Base-by-base conservation (phyloP, 805 yeast species). In the Priceomyces haplophilus region DNA sequence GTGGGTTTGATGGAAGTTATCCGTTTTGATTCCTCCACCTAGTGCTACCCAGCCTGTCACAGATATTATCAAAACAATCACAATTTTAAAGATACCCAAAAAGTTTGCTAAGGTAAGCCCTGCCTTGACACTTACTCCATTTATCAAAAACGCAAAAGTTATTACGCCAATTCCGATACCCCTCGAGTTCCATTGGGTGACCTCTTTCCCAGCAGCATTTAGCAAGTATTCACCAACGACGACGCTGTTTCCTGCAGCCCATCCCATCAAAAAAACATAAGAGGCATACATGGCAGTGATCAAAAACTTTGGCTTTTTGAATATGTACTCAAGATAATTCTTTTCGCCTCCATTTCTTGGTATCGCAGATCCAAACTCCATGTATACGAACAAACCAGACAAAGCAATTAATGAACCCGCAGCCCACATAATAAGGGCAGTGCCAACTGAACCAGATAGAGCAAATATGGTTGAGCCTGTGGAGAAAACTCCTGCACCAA, bases 331-430 rank as follows among this genome's bases (percentile, higher is more conserved):
- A 52, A 87, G 65, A 58, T 87, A 87, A 55, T 84, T 85, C 64
- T 85, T 85, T 57, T 87, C 95, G 51, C 93, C 96, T 51, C 95
- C 95, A 55, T 86, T 85, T 65, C 84, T 78, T 37, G 88, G 87
- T 44, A 85, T 79, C 37, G 79, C 82, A 2, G 80, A 77, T 12
- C 95, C 95, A 59, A 84, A 83, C 57, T 85, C 93, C 80, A 85
- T 79, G 61, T 85, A 86, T 3, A 83, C 88, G 55, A 79, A 73
- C 52, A 83, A 61, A 27, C 74, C 64, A 50, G 66, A 50, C 45
- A 69, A 63, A 3, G 91, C 85, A 50, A 85, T 85, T 27, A 82
- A 49, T 6, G 87, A 75, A 37, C 95, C 95, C 12, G 80, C 80
- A 20, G 77, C 77, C 91, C 93, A 86, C 61, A 86, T 70, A 50